Evolutionary conservation across 2,329 filamentous ascomycete genomes (phyloP).

Genomic region (Ceratocystis cacaofunesta): DNA sequence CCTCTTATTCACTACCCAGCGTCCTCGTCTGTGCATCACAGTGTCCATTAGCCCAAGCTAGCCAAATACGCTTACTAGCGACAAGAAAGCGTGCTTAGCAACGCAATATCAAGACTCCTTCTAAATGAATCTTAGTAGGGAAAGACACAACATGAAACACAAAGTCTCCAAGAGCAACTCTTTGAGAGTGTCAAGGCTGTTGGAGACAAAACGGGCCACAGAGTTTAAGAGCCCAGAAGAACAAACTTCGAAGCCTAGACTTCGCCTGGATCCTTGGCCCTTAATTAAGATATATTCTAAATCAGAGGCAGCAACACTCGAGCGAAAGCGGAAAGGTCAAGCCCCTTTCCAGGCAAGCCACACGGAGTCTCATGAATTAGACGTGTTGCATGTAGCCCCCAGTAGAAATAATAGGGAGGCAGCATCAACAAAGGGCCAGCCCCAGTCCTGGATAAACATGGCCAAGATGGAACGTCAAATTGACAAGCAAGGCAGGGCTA

Average conservation of each 20-base stretch:
- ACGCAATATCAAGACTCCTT: too few species aligned
- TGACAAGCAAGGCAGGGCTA: background rate
- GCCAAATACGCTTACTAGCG: too few species aligned
- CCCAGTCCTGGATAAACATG: background rate
- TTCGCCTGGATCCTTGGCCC: background rate
- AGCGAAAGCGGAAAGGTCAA: background rate
- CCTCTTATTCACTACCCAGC: too few species aligned
- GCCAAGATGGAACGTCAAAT: background rate
- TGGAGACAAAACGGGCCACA: background rate
- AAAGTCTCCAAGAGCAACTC: background rate
- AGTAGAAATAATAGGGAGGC: background rate
- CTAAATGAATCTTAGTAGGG: background rate
- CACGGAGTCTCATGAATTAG: background rate
- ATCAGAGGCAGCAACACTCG: background rate
- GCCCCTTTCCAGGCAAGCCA: background rate
- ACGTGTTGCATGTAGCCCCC: background rate
- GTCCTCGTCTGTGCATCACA: too few species aligned
- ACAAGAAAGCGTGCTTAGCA: too few species aligned
- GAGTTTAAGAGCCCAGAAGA: background rate
- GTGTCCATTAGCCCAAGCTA: too few species aligned
- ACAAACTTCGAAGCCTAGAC: background rate
- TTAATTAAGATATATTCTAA: background rate
- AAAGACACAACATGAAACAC: background rate
- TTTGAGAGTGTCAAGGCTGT: background rate
- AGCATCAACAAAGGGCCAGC: background rate